These are phyloP conservation scores for Thecaphora frezii DNA, from an alignment of 1,284 basidiomycete genomes.

Conservation along the genomic window DNA sequence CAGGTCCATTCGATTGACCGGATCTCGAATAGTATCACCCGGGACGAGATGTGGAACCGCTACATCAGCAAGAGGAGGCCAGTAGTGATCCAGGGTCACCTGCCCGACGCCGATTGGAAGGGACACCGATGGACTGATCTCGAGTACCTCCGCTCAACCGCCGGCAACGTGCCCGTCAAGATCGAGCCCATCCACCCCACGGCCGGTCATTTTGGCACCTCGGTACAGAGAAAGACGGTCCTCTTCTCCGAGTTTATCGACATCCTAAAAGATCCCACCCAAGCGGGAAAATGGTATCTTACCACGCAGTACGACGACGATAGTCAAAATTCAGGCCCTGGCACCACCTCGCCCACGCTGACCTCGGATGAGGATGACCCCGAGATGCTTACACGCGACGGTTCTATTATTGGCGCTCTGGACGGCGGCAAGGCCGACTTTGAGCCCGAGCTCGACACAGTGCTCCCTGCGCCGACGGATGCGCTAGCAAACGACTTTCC, in stretches of 20 bases:
- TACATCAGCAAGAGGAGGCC: constrained; percentile 48
- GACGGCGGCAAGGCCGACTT: constrained; percentile 6
- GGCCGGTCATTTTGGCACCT: constrained; percentile 50
- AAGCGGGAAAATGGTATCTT: constrained; percentile 49
- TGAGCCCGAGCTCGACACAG: constrained; percentile 41
- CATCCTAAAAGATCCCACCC: constrained; percentile 27
- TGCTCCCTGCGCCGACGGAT: constrained; percentile 51
- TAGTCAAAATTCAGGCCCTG: no score
- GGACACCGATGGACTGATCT: constrained; percentile 48
- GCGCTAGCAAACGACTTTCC: constrained; percentile 50
- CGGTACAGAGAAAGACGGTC: constrained; percentile 31
- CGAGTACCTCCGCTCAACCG: constrained; percentile 29
- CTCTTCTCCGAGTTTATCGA: constrained; percentile 41
- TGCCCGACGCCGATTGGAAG: constrained; percentile 38
- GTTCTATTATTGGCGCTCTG: no score
- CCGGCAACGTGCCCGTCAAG: constrained; percentile 47
- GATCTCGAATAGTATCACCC: constrained; percentile 18
- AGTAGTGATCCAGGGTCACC: constrained; percentile 46
- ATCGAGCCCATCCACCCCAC: constrained; percentile 52
- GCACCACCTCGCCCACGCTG: no score
- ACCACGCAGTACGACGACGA: constrained; percentile 55
- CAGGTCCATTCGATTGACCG: constrained; percentile 13
- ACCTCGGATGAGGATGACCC: constrained; percentile 25
- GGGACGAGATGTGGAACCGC: constrained; percentile 41
- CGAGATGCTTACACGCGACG: no score